Evolutionary conservation across 208 protist species (phyloP), one percentile per base, ranked within the genome.

Genomic region (Wallacemonas sp.): DNA sequence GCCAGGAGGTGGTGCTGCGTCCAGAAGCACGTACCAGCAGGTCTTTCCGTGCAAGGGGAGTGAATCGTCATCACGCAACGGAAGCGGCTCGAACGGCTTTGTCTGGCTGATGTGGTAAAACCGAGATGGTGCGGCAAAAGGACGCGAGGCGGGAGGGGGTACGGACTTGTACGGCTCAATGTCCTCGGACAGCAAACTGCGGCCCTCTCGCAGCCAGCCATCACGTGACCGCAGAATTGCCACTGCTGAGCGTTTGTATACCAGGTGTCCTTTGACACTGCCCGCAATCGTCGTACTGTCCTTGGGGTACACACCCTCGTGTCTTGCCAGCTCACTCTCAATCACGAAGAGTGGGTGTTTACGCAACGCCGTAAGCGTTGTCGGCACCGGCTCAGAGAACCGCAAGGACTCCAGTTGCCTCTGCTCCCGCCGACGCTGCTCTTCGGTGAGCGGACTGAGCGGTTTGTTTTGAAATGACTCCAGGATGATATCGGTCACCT

Each of bases 61-160:
- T 37, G 71, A 71, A 21, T 82, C 81, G 61, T 89, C 88, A 17
- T 57, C 60, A 3, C 61, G 57, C 21, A 94, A 59, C 0, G 88
- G 88, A 19, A 85, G 66, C 22, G 91, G 91, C 48, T 79, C 81
- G 65, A 96, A 96, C 4, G 78, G 76, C 66, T 83, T 76, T 17
- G 91, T 96, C 63, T 96, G 91, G 87, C 91, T 94, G 21, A 81
- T 65, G 24, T 87, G 86, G 72, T 81, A 96, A 41, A 96, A 89
- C 21, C 57, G 19, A 13, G 85, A 93, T 15, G 82, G 73, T 2
- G 73, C 38, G 6, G 65, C 81, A 69, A 96, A 96, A 10, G 91
- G 91, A 8, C 91, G 79, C 12, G 91, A 96, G 29, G 87, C 70
- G 19, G 91, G 87, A 9, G 91, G 91, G 0, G 81, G 48, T 33